These are phyloP conservation scores for Aspergillus ochraceoroseus DNA, from an alignment of 2,329 filamentous ascomycete genomes.

Conservation along the genomic window DNA sequence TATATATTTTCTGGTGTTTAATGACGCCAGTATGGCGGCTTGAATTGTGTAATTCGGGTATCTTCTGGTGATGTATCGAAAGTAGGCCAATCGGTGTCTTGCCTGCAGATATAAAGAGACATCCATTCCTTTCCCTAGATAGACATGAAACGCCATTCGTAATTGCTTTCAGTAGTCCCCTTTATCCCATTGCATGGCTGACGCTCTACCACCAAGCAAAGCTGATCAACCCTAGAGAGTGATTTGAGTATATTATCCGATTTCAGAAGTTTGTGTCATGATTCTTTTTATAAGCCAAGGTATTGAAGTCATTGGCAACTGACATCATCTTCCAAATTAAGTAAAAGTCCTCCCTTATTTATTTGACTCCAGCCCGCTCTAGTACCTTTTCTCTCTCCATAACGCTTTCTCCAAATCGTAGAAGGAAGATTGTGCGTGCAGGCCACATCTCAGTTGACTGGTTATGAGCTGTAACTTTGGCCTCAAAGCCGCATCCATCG, in stretches of 20 bases:
- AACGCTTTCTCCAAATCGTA: conserved; percentile 88
- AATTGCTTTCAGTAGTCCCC: neutral
- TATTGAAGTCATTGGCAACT: neutral
- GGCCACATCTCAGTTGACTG: conserved; percentile 80
- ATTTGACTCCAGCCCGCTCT: conserved; percentile 55
- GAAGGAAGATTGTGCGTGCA: conserved; percentile 88
- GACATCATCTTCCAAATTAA: neutral
- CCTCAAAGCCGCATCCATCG: conserved; percentile 85
- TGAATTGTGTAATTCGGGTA: conserved; percentile 2
- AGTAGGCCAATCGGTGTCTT: neutral
- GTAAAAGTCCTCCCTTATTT: conserved; percentile 8
- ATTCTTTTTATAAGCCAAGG: neutral
- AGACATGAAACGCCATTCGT: neutral
- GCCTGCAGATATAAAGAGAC: neutral
- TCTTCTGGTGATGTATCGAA: conserved; percentile 6
- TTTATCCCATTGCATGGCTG: neutral
- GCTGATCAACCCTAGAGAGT: too few relatives aligned
- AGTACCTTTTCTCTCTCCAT: conserved; percentile 84
- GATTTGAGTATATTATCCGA: too few relatives aligned
- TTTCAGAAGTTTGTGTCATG: too few relatives aligned
- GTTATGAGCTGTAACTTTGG: conserved; percentile 83
- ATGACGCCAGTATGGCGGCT: neutral
- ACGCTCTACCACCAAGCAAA: too few relatives aligned
- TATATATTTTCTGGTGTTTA: neutral
- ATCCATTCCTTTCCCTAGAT: too few relatives aligned